Evolutionary conservation across 208 protist genomes (phyloP).

Genomic region (Leishmania tropica): DNA sequence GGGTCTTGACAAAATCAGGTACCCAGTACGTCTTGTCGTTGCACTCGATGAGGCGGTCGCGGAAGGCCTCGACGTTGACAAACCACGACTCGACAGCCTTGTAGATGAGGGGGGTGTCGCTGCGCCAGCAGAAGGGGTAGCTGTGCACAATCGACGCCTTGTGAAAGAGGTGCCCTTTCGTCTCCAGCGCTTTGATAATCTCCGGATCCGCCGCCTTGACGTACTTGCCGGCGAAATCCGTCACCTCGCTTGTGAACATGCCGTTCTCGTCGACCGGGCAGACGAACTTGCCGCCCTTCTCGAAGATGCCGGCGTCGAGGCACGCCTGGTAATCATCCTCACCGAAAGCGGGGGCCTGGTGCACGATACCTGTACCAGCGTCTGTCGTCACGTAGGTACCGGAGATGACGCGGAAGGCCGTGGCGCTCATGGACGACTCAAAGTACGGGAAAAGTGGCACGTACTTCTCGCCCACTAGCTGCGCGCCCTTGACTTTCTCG

Average conservation of each 20-base stretch:
- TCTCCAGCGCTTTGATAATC: constrained; percentile 96
- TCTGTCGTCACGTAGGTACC: constrained; percentile 98
- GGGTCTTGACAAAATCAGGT: constrained; percentile 96
- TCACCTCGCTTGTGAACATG: constrained; percentile 96
- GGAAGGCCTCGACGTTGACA: constrained; percentile 97
- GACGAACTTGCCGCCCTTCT: constrained; percentile 60
- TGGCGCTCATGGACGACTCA: constrained; percentile 45
- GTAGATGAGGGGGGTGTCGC: constrained; percentile 98
- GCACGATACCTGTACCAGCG: constrained; percentile 99
- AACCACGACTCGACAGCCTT: constrained; percentile 99
- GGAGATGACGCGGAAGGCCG: constrained; percentile 93
- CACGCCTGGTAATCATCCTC: constrained; percentile 99
- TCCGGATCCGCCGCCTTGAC: constrained; percentile 98
- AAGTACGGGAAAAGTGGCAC: constrained; percentile 98
- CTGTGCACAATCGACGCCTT: constrained; percentile 94
- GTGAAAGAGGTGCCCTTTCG: constrained; percentile 88
- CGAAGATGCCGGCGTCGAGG: constrained; percentile 94
- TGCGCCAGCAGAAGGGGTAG: constrained; percentile 99
- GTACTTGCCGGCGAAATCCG: constrained; percentile 95
- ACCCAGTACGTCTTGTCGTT: constrained; percentile 98
- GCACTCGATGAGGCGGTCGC: constrained; percentile 94
- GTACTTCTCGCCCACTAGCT: constrained; percentile 94
- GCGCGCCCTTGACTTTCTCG: constrained; percentile 84
- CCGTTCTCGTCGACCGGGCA: constrained; percentile 99
- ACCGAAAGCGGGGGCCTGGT: constrained; percentile 99